Conservation (phyloP, 2,329 filamentous ascomycete species). For the Venturia oleaginea region DNA sequence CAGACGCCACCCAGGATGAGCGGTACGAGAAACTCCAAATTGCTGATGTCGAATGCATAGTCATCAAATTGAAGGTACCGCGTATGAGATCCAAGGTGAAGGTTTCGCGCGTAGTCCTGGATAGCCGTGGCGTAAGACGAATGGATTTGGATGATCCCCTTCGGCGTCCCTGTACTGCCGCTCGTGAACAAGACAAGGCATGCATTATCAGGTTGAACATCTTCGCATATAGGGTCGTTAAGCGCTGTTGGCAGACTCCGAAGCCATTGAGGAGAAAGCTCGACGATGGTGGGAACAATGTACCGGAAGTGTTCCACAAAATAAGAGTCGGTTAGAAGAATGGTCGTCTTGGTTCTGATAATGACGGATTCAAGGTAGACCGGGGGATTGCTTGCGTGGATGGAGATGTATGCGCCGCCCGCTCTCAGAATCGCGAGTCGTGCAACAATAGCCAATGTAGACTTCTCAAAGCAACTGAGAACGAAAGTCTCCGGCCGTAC, state of each 20-base stretch:
- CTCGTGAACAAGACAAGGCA: slow-evolving; percentile 56
- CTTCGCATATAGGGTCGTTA: too few relatives aligned
- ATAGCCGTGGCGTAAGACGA: slow-evolving; percentile 70
- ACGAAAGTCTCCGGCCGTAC: slow-evolving; percentile 53
- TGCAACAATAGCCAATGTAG: slow-evolving; percentile 70
- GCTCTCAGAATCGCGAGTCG: slow-evolving; percentile 76
- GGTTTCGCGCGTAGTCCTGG: slow-evolving; percentile 67
- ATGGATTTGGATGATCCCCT: slow-evolving; percentile 79
- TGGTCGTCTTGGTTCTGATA: slow-evolving; percentile 50
- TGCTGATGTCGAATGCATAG: slow-evolving; percentile 37
- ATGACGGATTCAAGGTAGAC: slow-evolving; percentile 75
- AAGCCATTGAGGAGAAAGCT: neutral
- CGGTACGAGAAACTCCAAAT: slow-evolving; percentile 39
- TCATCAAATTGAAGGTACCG: slow-evolving; percentile 46
- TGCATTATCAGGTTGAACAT: neutral
- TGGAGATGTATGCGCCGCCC: slow-evolving; percentile 72
- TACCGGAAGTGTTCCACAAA: too few relatives aligned
- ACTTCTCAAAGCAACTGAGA: slow-evolving; percentile 75
- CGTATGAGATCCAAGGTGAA: slow-evolving; percentile 48
- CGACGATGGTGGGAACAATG: neutral
- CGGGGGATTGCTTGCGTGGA: slow-evolving; percentile 65
- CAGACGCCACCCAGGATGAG: slow-evolving; percentile 39
- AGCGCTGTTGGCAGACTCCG: neutral
- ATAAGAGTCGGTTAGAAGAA: neutral
- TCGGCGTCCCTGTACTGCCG: slow-evolving; percentile 79